Conservation (phyloP, 371 early-diverging fungal species). For the Rhizopus sp. region DNA sequence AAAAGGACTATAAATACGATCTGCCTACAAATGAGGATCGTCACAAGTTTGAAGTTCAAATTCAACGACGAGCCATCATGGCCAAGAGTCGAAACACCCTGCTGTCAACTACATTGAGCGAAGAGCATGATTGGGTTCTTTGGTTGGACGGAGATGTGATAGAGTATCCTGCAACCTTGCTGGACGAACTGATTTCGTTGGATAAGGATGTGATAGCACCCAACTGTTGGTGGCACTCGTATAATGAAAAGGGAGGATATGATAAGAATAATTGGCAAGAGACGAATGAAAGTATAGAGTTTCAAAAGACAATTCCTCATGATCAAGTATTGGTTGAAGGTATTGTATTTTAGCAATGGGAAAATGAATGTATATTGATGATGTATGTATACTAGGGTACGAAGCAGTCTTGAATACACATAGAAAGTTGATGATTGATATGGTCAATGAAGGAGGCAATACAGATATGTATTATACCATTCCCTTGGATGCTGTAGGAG, state of each 20-base stretch:
- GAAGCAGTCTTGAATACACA: constrained; percentile 29
- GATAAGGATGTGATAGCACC: constrained; percentile 64
- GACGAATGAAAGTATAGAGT: constrained; percentile 53
- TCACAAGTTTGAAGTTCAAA: constrained; percentile 61
- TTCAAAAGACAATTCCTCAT: constrained; percentile 51
- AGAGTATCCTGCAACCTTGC: constrained; percentile 52
- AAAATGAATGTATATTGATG: neutral
- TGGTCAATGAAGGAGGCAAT: constrained; percentile 32
- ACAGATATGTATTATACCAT: constrained; percentile 32
- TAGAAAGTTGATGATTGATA: constrained; percentile 49
- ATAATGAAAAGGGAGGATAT: constrained; percentile 56
- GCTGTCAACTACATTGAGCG: constrained; percentile 53
- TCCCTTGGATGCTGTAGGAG: constrained; percentile 49
- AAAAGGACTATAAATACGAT: constrained; percentile 57
- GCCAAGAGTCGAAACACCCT: constrained; percentile 66
- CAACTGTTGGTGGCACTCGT: constrained; percentile 50
- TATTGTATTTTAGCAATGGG: neutral
- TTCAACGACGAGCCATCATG: constrained; percentile 59
- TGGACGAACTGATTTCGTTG: constrained; percentile 54
- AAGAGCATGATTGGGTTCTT: constrained; percentile 68
- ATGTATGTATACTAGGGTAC: constrained; percentile 17
- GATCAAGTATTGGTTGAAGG: constrained; percentile 48
- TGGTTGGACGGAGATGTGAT: constrained; percentile 76
- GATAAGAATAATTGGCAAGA: constrained; percentile 76
- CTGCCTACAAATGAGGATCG: constrained; percentile 55